Conservation (phyloP, 2,329 filamentous ascomycete species). For the Phyllosticta citribraziliensis region DNA sequence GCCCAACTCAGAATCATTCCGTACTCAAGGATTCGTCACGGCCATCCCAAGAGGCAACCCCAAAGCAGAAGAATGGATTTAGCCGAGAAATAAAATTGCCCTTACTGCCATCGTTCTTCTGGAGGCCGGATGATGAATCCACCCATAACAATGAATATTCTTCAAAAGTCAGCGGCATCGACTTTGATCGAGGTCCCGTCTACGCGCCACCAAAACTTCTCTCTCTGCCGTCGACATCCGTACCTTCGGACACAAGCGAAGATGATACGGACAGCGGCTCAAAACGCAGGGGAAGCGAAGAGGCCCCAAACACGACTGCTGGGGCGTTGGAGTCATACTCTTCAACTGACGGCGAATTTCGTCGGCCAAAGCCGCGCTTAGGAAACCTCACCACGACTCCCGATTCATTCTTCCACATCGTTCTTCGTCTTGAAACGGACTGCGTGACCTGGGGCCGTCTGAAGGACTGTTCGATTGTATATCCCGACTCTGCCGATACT, state of each 20-base stretch:
- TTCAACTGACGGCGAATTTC: conserved; percentile 16
- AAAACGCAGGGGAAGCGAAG: not conserved
- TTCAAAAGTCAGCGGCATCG: conserved; percentile 34
- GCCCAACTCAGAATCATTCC: not conserved
- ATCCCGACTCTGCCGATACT: conserved; percentile 52
- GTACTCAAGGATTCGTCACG: not conserved
- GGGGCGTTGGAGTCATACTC: conserved; percentile 2
- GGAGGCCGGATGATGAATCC: conserved; percentile 31
- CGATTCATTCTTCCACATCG: conserved; percentile 55
- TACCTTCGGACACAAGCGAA: conserved; percentile 2
- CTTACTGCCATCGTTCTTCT: conserved; percentile 36
- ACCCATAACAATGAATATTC: conserved; percentile 40
- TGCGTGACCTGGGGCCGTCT: conserved; percentile 71
- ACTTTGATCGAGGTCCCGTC: conserved; percentile 25
- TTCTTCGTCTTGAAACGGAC: conserved; percentile 54
- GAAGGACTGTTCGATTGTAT: conserved; percentile 56
- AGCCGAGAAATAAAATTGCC: conserved; percentile 36
- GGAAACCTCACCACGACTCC: conserved; percentile 57
- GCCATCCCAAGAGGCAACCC: conserved; percentile 24
- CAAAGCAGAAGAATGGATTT: conserved; percentile 25
- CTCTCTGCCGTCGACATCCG: conserved; percentile 2
- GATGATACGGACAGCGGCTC: not conserved
- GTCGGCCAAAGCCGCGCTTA: conserved; percentile 36
- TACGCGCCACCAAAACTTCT: not conserved
- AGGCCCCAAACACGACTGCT: not conserved